phyloP scores from a whole-genome alignment of 371 early-diverging fungal genomes.

The Mucor piriformis region DNA sequence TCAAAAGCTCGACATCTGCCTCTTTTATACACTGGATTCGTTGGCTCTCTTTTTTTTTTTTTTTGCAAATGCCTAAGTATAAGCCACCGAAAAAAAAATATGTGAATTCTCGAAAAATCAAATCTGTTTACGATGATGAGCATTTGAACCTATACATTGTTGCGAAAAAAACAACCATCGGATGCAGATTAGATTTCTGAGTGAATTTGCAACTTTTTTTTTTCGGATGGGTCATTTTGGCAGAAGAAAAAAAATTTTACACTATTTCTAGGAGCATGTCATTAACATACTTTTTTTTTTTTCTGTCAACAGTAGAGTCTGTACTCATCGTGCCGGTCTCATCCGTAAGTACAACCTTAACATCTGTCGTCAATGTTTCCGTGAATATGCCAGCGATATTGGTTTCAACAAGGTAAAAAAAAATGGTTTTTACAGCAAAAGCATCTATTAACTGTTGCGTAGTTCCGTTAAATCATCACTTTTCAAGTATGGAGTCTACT shows the following conservation, averaged over 20 bases:
- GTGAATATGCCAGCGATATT: constrained; percentile 98
- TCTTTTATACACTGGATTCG: not conserved
- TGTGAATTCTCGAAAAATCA: not conserved
- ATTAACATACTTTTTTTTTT: constrained; percentile 1
- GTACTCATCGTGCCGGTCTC: constrained; percentile 98
- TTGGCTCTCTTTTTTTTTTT: not conserved
- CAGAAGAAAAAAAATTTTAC: constrained; percentile 1
- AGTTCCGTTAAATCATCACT: constrained; percentile 16
- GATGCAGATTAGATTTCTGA: too few relatives aligned
- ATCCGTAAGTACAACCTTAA: constrained; percentile 99
- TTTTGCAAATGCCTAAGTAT: constrained; percentile 1
- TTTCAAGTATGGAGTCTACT: not conserved
- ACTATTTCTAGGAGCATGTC: not conserved
- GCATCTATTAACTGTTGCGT: not conserved
- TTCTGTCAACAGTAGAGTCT: constrained; percentile 82
- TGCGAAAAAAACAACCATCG: not conserved
- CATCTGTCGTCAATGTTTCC: constrained; percentile 99
- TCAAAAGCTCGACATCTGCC: not conserved
- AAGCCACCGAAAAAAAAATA: constrained; percentile 23
- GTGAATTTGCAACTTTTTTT: too few relatives aligned
- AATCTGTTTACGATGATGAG: not conserved
- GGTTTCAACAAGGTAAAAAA: constrained; percentile 63
- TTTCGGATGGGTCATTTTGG: not conserved
- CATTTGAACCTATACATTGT: not conserved
- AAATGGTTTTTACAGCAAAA: too few relatives aligned